A percentile compares a stretch with the other conserved stretches of the same genome.
Conservation (phyloP, 2,329 filamentous ascomycete genomes). For the Dendryphion nanum region DNA sequence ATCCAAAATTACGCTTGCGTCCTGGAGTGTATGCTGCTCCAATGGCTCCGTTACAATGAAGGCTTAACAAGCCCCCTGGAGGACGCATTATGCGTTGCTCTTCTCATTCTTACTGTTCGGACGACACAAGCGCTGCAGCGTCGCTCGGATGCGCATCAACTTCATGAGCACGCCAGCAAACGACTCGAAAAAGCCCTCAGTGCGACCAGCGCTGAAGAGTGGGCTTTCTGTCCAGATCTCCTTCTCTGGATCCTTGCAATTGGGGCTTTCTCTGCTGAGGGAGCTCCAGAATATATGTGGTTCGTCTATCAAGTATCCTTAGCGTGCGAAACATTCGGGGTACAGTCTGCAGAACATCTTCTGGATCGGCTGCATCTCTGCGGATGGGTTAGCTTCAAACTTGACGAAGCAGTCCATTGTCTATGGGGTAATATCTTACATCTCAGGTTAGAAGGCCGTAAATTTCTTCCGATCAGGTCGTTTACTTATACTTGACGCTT, state of each 20-base stretch:
- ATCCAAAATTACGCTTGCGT: conserved; percentile 38
- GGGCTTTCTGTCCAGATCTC: conserved; percentile 32
- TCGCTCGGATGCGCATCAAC: conserved; percentile 21
- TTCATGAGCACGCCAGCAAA: conserved; percentile 33
- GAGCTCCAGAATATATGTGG: conserved; percentile 29
- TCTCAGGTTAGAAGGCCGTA: conserved; percentile 36
- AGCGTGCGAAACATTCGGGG: conserved; percentile 31
- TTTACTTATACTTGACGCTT: conserved; percentile 33
- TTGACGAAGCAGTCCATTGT: conserved; percentile 27
- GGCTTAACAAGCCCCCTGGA: conserved; percentile 28
- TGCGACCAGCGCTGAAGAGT: conserved; percentile 29
- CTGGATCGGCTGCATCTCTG: conserved; percentile 32
- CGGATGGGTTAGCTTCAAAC: conserved; percentile 39
- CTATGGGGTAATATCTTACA: conserved; percentile 32
- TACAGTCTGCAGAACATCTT: conserved; percentile 21
- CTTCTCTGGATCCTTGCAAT: conserved; percentile 39
- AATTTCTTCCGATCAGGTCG: conserved; percentile 21
- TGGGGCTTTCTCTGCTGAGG: conserved; percentile 35
- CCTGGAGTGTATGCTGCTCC: conserved; percentile 31
- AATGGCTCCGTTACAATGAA: conserved; percentile 31
- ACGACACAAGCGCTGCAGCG: conserved; percentile 32
- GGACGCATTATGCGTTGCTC: conserved; percentile 34
- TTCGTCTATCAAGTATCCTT: conserved; percentile 33
- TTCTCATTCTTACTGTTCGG: conserved; percentile 37
- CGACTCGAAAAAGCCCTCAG: conserved; percentile 35